Evolutionary conservation across 495 filamentous ascomycete species (phyloP).

Genomic region (Oidiodendron maius): DNA sequence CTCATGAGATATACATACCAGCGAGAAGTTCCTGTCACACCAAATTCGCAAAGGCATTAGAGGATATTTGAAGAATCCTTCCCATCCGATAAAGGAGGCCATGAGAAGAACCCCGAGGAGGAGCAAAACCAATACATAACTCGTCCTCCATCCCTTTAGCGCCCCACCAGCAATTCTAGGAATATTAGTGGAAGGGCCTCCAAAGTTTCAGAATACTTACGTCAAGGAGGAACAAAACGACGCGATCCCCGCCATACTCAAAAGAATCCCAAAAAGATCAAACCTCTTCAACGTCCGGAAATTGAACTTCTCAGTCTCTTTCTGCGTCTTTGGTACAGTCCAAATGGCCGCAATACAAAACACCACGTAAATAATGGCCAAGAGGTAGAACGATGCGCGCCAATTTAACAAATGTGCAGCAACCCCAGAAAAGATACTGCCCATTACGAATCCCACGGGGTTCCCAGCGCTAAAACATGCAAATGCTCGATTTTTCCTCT

Average conservation of each 20-base stretch:
- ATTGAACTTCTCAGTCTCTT: constrained; percentile 38
- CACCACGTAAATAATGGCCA: constrained; percentile 56
- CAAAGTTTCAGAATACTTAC: constrained; percentile 32
- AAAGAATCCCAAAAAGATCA: constrained; percentile 51
- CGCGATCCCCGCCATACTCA: constrained; percentile 59
- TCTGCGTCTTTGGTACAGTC: constrained; percentile 56
- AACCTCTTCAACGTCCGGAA: constrained; percentile 46
- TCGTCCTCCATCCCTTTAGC: constrained; percentile 51
- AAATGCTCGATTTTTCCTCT: constrained; percentile 65
- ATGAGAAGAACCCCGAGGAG: constrained; percentile 52
- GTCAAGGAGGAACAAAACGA: constrained; percentile 58
- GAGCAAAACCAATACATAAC: constrained; percentile 57
- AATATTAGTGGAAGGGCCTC: constrained; percentile 11
- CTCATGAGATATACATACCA: too few relatives aligned
- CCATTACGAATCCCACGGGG: constrained; percentile 64
- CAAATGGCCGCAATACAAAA: constrained; percentile 53
- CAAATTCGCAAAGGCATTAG: constrained; percentile 52
- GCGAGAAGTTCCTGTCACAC: constrained; percentile 45
- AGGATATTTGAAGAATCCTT: constrained; percentile 41
- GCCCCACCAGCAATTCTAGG: constrained; percentile 30
- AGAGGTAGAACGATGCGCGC: constrained; percentile 56
- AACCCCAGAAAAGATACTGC: constrained; percentile 58
- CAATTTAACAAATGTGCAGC: constrained; percentile 56
- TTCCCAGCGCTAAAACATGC: constrained; percentile 68
- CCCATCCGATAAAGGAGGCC: constrained; percentile 53